Conservation (phyloP, 805 yeast genomes). For the Kuraishia piskuri region DNA sequence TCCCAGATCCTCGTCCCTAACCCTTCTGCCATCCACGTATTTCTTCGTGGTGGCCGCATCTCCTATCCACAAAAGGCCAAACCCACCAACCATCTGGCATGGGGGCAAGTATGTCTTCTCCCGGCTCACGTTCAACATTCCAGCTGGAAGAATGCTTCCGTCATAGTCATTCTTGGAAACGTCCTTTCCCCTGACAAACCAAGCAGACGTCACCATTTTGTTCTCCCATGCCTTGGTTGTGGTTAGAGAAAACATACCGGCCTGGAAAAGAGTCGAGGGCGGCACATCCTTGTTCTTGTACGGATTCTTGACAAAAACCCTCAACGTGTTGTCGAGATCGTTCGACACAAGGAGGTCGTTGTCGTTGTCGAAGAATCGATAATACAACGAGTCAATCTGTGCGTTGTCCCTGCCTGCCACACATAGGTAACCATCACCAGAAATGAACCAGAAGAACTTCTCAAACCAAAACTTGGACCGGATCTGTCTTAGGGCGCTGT, state of each 20-base stretch:
- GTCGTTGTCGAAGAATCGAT: conserved; percentile 59
- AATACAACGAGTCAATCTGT: conserved; percentile 75
- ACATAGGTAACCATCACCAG: conserved; percentile 81
- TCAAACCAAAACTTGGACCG: conserved; percentile 87
- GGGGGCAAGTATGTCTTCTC: conserved; percentile 61
- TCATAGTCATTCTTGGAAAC: conserved; percentile 62
- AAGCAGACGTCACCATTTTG: conserved; percentile 73
- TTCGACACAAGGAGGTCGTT: conserved; percentile 68
- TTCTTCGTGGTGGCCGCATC: conserved; percentile 38
- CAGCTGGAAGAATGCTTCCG: conserved; percentile 50
- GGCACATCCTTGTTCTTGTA: conserved; percentile 63
- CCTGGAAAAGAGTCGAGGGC: conserved; percentile 82
- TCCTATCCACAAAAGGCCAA: conserved; percentile 73
- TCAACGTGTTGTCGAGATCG: conserved; percentile 65
- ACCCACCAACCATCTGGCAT: conserved; percentile 82
- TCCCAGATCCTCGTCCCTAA: conserved; percentile 20
- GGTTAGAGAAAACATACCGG: conserved; percentile 77
- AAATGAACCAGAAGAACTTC: conserved; percentile 89
- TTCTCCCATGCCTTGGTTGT: conserved; percentile 87
- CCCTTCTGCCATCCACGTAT: conserved; percentile 18
- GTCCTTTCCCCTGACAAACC: conserved; percentile 69
- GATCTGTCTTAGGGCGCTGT: conserved; percentile 38
- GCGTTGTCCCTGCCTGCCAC: conserved; percentile 77
- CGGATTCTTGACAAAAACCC: conserved; percentile 78
- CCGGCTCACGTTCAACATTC: conserved; percentile 45